phyloP scores from a whole-genome alignment of 1,139 yeast genomes.

The Yamadazyma mexicana region DNA sequence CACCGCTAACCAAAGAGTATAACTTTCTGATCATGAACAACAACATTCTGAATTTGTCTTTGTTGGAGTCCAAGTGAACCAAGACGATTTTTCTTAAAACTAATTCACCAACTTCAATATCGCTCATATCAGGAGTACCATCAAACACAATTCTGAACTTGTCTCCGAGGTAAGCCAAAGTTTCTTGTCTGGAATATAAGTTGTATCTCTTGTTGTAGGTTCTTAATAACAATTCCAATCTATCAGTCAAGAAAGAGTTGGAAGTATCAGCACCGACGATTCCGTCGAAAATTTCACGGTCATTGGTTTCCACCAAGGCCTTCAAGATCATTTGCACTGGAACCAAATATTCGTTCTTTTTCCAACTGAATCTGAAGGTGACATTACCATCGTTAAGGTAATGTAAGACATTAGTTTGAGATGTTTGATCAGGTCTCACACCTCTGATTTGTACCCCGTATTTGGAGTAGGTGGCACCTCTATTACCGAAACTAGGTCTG shows the following conservation, averaged over 20 bases:
- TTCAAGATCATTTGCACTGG: slow-evolving; percentile 93
- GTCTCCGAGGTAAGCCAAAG: slow-evolving; percentile 91
- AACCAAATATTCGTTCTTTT: slow-evolving; percentile 89
- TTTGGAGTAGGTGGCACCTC: slow-evolving; percentile 88
- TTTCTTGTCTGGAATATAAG: slow-evolving; percentile 78
- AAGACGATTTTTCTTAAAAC: slow-evolving; percentile 81
- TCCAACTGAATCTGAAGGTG: slow-evolving; percentile 95
- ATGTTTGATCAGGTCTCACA: slow-evolving; percentile 95
- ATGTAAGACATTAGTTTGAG: slow-evolving; percentile 95
- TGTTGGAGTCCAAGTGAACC: slow-evolving; percentile 74
- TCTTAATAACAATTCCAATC: slow-evolving; percentile 89
- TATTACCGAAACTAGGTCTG: slow-evolving; percentile 90
- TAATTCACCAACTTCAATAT: slow-evolving; percentile 87
- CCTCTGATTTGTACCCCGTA: slow-evolving; percentile 93
- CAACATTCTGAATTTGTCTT: slow-evolving; percentile 82
- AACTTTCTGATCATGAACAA: slow-evolving; percentile 94
- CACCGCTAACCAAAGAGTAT: slow-evolving; percentile 94
- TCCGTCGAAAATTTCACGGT: slow-evolving; percentile 93
- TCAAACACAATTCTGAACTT: slow-evolving; percentile 92
- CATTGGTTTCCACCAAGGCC: slow-evolving; percentile 87
- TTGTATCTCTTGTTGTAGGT: slow-evolving; percentile 74
- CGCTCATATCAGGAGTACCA: slow-evolving; percentile 84
- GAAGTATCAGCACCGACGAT: slow-evolving; percentile 85
- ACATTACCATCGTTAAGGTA: slow-evolving; percentile 95
- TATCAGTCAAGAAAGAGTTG: slow-evolving; percentile 95